Evolutionary conservation across 1,284 basidiomycete species (phyloP).

Genomic region (Papiliotrema terrestris): DNA sequence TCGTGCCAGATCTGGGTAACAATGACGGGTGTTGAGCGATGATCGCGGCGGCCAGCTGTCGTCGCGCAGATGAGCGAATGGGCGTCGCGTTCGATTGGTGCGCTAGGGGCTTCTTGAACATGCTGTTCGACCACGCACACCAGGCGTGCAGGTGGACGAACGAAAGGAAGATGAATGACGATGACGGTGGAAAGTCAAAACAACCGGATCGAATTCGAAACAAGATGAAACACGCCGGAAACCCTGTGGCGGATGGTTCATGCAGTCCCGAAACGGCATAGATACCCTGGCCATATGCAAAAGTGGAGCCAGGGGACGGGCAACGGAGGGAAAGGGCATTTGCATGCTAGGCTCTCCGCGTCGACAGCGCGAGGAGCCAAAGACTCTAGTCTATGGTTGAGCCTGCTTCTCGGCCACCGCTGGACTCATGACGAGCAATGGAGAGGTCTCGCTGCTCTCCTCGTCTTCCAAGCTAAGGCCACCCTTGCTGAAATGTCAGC

Average conservation of each 20-base stretch:
- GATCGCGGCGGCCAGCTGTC: constrained; percentile 37
- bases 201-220: not conserved
- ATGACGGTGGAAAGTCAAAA: not conserved
- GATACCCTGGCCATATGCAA: not conserved
- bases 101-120: constrained; percentile 49
- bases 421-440: not conserved
- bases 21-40: constrained; percentile 34
- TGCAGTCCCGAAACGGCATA: not conserved
- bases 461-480: not conserved
- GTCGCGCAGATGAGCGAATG: constrained; percentile 43
- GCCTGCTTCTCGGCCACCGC: not conserved
- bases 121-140: constrained; percentile 4
- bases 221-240: not conserved
- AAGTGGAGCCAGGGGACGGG: no score
- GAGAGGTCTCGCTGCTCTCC: not conserved
- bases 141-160: not conserved
- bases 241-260: not conserved
- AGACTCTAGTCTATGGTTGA: not conserved
- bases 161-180: not conserved
- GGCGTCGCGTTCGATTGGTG: constrained; percentile 47
- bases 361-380: not conserved
- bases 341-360: no score
- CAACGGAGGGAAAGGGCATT: no score
- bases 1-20: not conserved
- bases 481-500: not conserved